Percentiles rank a stretch among this genome's conserved stretches.
These are phyloP conservation scores for Eucalyptus regnans DNA, from an alignment of 345 rosid genomes.

Conservation along the genomic window DNA sequence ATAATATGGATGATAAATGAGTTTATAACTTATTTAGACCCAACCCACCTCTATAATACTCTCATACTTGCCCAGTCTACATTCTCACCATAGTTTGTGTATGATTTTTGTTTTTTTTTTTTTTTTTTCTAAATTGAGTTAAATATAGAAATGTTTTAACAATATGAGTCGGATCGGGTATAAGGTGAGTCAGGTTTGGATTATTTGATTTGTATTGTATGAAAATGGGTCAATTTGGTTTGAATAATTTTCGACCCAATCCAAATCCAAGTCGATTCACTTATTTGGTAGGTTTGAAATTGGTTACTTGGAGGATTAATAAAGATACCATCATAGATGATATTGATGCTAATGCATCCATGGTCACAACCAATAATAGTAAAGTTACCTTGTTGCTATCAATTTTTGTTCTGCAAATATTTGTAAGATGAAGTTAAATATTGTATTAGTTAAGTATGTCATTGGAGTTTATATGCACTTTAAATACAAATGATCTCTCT, in stretches of 20 bases:
- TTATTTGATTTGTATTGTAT: too few species aligned
- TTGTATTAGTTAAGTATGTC: background rate
- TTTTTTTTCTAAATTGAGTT: too few species aligned
- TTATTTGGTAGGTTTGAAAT: background rate
- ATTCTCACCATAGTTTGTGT: too few species aligned
- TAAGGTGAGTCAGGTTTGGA: background rate
- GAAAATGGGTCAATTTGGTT: background rate
- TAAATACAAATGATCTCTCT: background rate
- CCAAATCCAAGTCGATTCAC: background rate
- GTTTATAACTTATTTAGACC: background rate
- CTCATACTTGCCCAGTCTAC: rapidly evolving
- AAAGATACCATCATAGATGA: background rate
- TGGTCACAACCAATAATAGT: background rate
- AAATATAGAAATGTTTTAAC: too few species aligned
- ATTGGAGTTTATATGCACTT: background rate
- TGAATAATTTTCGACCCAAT: background rate
- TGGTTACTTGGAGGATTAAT: background rate
- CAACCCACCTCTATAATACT: background rate
- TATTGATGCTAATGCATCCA: background rate
- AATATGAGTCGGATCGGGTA: background rate
- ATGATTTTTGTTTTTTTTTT: too few species aligned
- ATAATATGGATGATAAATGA: background rate
- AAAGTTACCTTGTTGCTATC: background rate
- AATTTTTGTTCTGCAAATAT: background rate
- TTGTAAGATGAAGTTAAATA: background rate